Conservation (phyloP, 768 basidiomycete species). For the Cytidiella melzeri region DNA sequence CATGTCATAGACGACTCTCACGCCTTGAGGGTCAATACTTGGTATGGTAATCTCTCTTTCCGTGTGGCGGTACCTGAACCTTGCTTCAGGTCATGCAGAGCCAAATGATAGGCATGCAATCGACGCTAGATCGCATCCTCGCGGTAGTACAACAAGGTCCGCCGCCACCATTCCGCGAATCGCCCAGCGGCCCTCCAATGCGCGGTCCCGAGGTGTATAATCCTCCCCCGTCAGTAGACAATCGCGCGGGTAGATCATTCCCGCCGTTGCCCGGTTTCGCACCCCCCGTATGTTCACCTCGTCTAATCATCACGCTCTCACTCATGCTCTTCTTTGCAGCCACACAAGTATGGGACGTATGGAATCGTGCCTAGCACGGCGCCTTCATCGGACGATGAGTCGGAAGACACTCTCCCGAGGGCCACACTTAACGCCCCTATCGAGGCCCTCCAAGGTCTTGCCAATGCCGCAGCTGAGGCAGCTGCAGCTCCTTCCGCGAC, state of each 20-base stretch:
- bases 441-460: constrained; percentile 88
- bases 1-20: constrained; percentile 56
- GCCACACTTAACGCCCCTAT: constrained; percentile 87
- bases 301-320: constrained; percentile 3
- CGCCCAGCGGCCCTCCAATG: constrained; percentile 9
- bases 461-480: constrained; percentile 93
- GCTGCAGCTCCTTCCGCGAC: constrained; percentile 70
- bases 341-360: constrained; percentile 87
- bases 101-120: constrained; percentile 94
- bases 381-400: constrained; percentile 86
- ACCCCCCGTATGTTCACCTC: constrained; percentile 58
- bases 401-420: constrained; percentile 82
- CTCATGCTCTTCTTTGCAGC: constrained; percentile 34
- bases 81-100: constrained; percentile 74
- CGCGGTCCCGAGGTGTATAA: constrained; percentile 22
- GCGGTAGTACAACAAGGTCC: constrained; percentile 50
- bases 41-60: constrained; percentile 33
- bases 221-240: constrained; percentile 24
- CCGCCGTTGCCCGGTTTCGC: constrained; percentile 90
- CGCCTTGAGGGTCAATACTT: constrained; percentile 84
- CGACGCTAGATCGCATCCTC: constrained; percentile 79
- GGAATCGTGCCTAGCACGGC: constrained; percentile 82
- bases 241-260: constrained; percentile 36
- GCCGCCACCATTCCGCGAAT: constrained; percentile 13
- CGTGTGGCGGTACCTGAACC: not conserved